phyloP scores from a whole-genome alignment of 1,284 basidiomycete species.

The Porogramme epimiltina region DNA sequence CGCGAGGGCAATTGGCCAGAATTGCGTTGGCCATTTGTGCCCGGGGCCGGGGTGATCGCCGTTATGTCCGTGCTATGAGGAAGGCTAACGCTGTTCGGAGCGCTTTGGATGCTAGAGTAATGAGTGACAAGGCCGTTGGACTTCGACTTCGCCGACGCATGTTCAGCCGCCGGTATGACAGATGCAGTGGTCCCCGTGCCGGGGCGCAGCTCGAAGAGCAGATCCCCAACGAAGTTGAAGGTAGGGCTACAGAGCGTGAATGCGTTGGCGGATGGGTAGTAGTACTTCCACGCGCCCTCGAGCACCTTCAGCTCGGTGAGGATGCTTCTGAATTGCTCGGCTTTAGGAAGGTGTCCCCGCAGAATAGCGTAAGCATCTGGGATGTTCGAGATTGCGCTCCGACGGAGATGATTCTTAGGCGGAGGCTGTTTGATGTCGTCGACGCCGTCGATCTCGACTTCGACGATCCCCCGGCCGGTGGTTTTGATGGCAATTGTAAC shows the following conservation, averaged over 20 bases:
- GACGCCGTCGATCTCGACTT: slow-evolving; percentile 16
- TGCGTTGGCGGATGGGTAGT: slow-evolving; percentile 27
- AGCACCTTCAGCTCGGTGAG: slow-evolving; percentile 30
- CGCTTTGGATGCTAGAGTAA: too few species aligned
- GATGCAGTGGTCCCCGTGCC: too few species aligned
- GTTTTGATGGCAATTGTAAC: slow-evolving; percentile 17
- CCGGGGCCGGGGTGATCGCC: too few species aligned
- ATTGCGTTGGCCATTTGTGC: too few species aligned
- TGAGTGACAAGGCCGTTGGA: too few species aligned
- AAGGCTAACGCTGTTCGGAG: too few species aligned
- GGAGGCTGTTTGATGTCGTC: slow-evolving; percentile 6
- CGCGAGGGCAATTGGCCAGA: too few species aligned
- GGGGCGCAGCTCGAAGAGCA: slow-evolving; percentile 33
- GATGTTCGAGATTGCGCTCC: too few species aligned
- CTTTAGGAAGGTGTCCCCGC: slow-evolving; percentile 22
- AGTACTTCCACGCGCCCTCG: slow-evolving; percentile 33
- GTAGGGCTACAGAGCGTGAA: slow-evolving; percentile 33
- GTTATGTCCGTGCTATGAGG: too few species aligned
- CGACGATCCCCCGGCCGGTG: slow-evolving; percentile 13
- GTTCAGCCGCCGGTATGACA: too few species aligned
- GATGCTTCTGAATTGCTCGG: slow-evolving; percentile 26
- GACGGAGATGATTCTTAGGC: slow-evolving; percentile 1
- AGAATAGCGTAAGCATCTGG: slow-evolving; percentile 24
- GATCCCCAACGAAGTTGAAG: slow-evolving; percentile 34
- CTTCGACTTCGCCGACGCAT: too few species aligned